Conservation (phyloP, 2,329 filamentous ascomycete genomes). For the Hirsutella thompsonii region DNA sequence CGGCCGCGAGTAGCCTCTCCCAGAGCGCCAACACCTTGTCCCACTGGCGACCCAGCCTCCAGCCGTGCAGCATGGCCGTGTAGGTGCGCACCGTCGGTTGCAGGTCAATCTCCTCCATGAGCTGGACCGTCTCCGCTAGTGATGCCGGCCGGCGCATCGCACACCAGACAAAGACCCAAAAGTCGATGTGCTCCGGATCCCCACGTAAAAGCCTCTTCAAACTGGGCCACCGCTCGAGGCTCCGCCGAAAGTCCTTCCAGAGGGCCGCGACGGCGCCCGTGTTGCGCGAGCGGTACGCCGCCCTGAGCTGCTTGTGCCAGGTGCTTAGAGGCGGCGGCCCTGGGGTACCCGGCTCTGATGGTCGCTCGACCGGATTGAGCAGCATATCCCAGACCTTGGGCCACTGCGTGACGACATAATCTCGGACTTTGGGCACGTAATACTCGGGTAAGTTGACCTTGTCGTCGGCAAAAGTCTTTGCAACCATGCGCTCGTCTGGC, state of each 20-base stretch:
- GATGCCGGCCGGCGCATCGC: constrained; percentile 14
- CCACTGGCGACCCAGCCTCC: constrained; percentile 44
- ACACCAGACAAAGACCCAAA: constrained; percentile 26
- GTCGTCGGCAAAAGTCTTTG: constrained; percentile 7
- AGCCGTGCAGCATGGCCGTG: constrained; percentile 62
- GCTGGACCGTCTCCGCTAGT: constrained; percentile 23
- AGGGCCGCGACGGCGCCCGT: constrained; percentile 14
- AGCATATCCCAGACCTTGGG: constrained; percentile 12
- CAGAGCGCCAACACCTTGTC: constrained; percentile 54
- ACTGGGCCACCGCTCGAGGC: constrained; percentile 10
- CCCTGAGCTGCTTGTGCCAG: constrained; percentile 16
- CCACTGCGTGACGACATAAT: constrained; percentile 18
- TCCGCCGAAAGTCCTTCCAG: constrained; percentile 19
- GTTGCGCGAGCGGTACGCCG: constrained; percentile 17
- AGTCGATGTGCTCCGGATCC: constrained; percentile 23
- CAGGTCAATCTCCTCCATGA: constrained; percentile 34
- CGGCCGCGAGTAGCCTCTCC: constrained; percentile 44
- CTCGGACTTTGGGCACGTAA: constrained; percentile 10
- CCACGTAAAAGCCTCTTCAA: constrained; percentile 16
- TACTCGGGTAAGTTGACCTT: constrained; percentile 6
- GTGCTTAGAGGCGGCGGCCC: constrained; percentile 2
- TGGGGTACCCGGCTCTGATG: not conserved
- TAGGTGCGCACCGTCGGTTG: constrained; percentile 53
- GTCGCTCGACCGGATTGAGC: constrained; percentile 11
- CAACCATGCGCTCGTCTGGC: constrained; percentile 9